Percentiles rank a stretch among this genome's conserved stretches.
Conservation (phyloP, 768 basidiomycete species). For the Hydnum rufescens region DNA sequence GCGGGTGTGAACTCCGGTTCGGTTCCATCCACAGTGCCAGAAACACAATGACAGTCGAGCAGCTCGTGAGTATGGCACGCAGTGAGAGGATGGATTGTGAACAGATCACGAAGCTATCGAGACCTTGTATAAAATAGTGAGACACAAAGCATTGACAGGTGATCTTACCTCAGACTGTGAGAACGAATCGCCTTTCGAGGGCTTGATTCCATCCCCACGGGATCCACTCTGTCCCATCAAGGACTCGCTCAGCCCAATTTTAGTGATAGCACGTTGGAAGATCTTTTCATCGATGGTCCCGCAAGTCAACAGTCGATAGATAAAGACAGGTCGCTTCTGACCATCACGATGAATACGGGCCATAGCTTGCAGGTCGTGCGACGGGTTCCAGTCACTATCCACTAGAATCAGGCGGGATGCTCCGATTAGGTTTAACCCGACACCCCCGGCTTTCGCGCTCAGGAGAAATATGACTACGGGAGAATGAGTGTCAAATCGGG, state of each 20-base stretch:
- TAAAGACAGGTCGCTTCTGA: slow-evolving; percentile 77
- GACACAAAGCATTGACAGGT: slow-evolving; percentile 2
- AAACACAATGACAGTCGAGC: slow-evolving; percentile 37
- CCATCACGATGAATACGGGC: slow-evolving; percentile 95
- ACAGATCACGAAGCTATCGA: slow-evolving; percentile 70
- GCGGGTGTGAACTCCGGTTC: not conserved
- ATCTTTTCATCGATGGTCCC: slow-evolving; percentile 94
- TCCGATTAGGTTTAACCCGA: slow-evolving; percentile 81
- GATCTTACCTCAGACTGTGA: slow-evolving; percentile 57
- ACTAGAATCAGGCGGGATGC: slow-evolving; percentile 58
- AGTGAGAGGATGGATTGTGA: slow-evolving; percentile 63
- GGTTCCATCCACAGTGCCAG: not conserved
- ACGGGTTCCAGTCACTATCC: slow-evolving; percentile 92
- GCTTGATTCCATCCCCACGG: slow-evolving; percentile 21
- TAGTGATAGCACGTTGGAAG: slow-evolving; percentile 85
- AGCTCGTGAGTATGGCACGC: slow-evolving; percentile 86
- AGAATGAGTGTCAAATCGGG: not conserved
- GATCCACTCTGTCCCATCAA: not conserved
- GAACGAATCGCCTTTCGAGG: slow-evolving; percentile 68
- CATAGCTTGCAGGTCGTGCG: slow-evolving; percentile 90
- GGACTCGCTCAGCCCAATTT: slow-evolving; percentile 68
- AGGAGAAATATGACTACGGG: slow-evolving; percentile 66
- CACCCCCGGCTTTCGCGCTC: slow-evolving; percentile 89
- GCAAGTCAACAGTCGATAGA: slow-evolving; percentile 69
- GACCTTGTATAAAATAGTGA: slow-evolving; percentile 5